phyloP scores from a whole-genome alignment of 1,284 basidiomycete genomes.

The Trichosporon sp. region DNA sequence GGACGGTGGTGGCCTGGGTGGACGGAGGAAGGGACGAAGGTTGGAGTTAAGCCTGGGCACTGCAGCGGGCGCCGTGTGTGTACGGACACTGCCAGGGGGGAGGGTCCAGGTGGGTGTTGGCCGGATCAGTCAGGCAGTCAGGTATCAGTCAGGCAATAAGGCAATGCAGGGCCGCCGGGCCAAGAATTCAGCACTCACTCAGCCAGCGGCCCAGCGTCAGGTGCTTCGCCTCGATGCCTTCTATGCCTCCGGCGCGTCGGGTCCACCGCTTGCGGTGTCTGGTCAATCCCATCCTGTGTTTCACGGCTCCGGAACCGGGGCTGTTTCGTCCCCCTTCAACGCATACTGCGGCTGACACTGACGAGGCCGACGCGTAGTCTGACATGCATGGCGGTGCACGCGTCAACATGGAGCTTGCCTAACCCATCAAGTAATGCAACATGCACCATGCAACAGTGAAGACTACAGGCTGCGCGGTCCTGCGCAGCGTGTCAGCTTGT shows the following conservation, averaged over 20 bases:
- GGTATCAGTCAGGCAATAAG: too few relatives aligned
- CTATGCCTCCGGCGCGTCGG: too few relatives aligned
- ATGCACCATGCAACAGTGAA: not conserved
- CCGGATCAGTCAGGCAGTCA: not conserved
- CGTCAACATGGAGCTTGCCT: too few relatives aligned
- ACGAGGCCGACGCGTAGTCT: not conserved
- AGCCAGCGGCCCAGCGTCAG: not conserved
- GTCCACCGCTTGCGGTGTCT: not conserved
- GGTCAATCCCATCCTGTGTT: not conserved
- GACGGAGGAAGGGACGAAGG: slow-evolving; percentile 14
- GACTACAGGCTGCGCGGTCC: too few relatives aligned
- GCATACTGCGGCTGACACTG: not conserved
- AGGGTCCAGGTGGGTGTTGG: slow-evolving; percentile 1
- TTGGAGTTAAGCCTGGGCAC: not conserved
- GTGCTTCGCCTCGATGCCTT: not conserved
- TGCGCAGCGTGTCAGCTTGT: not conserved
- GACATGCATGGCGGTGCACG: not conserved
- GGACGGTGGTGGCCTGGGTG: not conserved
- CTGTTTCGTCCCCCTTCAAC: not conserved
- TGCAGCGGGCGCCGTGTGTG: not conserved
- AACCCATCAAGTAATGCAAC: too few relatives aligned
- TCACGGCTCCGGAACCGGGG: slow-evolving; percentile 8
- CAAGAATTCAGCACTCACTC: not conserved
- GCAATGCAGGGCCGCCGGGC: slow-evolving; percentile 1
- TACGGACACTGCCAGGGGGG: not conserved